Evolutionary conservation across 306 rosid species (phyloP).

Genomic region (Alnus rubra): DNA sequence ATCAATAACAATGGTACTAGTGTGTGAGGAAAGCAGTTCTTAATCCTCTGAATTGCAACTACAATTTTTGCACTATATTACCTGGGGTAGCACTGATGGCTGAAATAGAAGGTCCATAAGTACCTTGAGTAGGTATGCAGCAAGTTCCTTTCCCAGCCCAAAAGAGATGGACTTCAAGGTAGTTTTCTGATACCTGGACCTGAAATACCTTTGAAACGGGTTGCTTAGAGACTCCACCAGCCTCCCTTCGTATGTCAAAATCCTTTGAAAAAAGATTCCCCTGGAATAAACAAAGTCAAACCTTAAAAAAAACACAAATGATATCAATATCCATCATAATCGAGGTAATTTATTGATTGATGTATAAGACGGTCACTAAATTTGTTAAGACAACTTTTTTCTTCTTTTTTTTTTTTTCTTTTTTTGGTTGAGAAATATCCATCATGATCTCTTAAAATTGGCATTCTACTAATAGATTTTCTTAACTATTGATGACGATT

Average conservation of each 20-base stretch:
- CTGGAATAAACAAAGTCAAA: constrained; percentile 29
- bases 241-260: constrained; percentile 65
- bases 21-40: constrained; percentile 3
- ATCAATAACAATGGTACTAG: constrained; percentile 10
- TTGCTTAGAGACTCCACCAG: constrained; percentile 49
- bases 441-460: too few relatives aligned
- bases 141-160: constrained; percentile 96
- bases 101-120: constrained; percentile 75
- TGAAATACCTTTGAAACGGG: constrained; percentile 39
- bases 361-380: too few relatives aligned
- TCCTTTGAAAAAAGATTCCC: constrained; percentile 55
- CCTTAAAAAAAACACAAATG: background rate
- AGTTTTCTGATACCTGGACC: constrained; percentile 54
- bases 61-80: constrained; percentile 22
- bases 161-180: constrained; percentile 74
- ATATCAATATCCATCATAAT: too few relatives aligned
- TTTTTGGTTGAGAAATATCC: too few relatives aligned
- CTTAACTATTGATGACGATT: too few relatives aligned
- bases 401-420: too few relatives aligned
- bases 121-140: constrained; percentile 59
- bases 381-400: too few relatives aligned
- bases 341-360: too few relatives aligned
- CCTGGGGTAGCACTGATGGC: constrained; percentile 78
- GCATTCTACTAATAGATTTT: too few relatives aligned
- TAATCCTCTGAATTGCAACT: background rate